Percentiles rank a stretch among this genome's conserved stretches.
These are phyloP conservation scores for Pythium biforme DNA, from an alignment of 352 stramenopile genomes.

Conservation along the genomic window DNA sequence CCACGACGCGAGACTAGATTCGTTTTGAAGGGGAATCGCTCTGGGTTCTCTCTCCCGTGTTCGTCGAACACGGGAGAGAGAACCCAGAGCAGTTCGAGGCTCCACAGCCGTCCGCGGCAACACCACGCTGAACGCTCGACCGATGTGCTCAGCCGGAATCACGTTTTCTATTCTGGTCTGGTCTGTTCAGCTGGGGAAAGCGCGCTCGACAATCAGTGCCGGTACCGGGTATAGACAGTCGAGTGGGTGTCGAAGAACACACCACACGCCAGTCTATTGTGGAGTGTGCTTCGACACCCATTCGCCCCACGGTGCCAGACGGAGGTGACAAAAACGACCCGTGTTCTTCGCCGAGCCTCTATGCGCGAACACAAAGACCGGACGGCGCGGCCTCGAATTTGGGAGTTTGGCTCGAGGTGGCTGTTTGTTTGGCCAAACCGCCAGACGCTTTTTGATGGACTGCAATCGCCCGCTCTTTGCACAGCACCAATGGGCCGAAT, in stretches of 20 bases:
- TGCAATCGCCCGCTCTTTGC: too few relatives aligned
- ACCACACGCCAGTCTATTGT: too few relatives aligned
- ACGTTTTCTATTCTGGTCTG: not conserved
- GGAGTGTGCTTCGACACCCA: too few relatives aligned
- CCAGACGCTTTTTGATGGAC: not conserved
- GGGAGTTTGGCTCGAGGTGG: not conserved
- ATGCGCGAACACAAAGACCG: not conserved
- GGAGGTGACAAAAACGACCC: not conserved
- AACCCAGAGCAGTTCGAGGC: too few relatives aligned
- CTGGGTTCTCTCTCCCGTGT: too few relatives aligned
- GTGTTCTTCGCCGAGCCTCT: not conserved
- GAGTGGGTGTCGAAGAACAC: too few relatives aligned
- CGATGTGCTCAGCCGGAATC: not conserved
- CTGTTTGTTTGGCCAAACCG: not conserved
- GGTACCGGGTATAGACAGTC: too few relatives aligned
- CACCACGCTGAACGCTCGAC: not conserved
- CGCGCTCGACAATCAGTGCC: too few relatives aligned
- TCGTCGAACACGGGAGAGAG: too few relatives aligned
- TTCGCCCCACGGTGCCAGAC: not conserved
- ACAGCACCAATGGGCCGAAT: too few relatives aligned
- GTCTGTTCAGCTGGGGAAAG: not conserved
- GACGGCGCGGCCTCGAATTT: not conserved
- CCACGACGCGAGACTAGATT: not conserved
- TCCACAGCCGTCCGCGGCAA: not conserved
- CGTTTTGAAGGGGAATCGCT: too few relatives aligned